phyloP scores from a whole-genome alignment of 2,329 filamentous ascomycete species.

The Zopfia rhizophila region DNA sequence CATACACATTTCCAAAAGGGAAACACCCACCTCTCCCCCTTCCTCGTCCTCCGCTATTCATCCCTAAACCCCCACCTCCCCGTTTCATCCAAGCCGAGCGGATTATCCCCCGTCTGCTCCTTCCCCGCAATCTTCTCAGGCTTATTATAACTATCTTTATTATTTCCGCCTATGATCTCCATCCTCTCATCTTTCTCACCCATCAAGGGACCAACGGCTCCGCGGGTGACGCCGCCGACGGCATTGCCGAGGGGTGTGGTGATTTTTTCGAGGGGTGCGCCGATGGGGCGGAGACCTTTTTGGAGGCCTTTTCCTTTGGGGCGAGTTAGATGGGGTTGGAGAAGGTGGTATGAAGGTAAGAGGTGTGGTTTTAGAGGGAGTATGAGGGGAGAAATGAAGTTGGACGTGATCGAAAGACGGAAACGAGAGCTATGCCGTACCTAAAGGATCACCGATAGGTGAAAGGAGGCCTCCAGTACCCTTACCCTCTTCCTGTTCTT shows the following conservation, averaged over 20 bases:
- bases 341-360: too few relatives aligned
- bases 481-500: conserved; percentile 32
- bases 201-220: conserved; percentile 46
- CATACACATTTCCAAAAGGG: too few relatives aligned
- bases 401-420: conserved; percentile 1
- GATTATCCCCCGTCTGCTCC: conserved; percentile 53
- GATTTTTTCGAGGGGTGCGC: conserved; percentile 49
- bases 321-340: too few relatives aligned
- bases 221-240: conserved; percentile 49
- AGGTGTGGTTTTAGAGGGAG: conserved; percentile 14
- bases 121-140: conserved; percentile 51
- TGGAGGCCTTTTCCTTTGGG: conserved; percentile 47
- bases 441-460: conserved; percentile 43
- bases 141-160: conserved; percentile 51
- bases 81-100: conserved; percentile 51
- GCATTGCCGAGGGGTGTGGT: conserved; percentile 50
- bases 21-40: neutral
- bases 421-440: conserved; percentile 25
- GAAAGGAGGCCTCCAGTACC: conserved; percentile 41
- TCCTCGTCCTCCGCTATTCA: conserved; percentile 23
- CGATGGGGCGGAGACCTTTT: conserved; percentile 52
- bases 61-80: conserved; percentile 50
- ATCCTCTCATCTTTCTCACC: conserved; percentile 48
- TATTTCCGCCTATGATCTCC: conserved; percentile 51
- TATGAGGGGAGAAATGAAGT: neutral